Evolutionary conservation across 495 filamentous ascomycete genomes (phyloP).

Genomic region (Staphylotrichum longicolle): DNA sequence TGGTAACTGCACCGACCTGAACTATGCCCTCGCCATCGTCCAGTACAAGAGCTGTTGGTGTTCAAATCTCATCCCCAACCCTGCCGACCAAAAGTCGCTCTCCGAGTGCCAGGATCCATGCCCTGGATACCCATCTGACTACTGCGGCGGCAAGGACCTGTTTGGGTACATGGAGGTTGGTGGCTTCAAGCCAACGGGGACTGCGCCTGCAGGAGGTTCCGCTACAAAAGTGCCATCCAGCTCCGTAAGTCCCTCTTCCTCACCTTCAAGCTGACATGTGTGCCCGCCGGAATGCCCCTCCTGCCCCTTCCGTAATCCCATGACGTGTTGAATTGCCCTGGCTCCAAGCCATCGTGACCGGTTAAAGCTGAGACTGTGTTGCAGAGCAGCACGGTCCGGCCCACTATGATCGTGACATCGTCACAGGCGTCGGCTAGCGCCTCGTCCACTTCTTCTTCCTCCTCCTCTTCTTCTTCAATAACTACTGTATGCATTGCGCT

Average conservation of each 20-base stretch:
- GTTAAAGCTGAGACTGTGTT: constrained; percentile 33
- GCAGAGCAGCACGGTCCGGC: constrained; percentile 35
- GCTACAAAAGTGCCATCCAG: constrained; percentile 7
- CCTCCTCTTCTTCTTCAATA: constrained; percentile 21
- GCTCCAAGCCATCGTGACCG: constrained; percentile 23
- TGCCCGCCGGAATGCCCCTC: constrained; percentile 7
- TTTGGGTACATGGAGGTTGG: constrained; percentile 43
- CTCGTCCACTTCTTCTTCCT: constrained; percentile 14
- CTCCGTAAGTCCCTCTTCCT: constrained; percentile 23
- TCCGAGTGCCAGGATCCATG: constrained; percentile 37
- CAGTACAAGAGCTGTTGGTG: constrained; percentile 46
- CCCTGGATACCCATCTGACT: constrained; percentile 43
- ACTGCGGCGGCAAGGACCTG: constrained; percentile 40
- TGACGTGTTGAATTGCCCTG: neutral
- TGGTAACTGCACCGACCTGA: constrained; percentile 33
- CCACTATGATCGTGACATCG: constrained; percentile 33
- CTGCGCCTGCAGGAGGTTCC: constrained; percentile 19
- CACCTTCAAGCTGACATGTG: constrained; percentile 4
- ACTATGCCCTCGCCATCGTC: constrained; percentile 43
- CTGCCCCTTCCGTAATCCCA: neutral
- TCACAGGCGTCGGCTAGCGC: constrained; percentile 21
- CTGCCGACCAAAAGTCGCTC: constrained; percentile 32
- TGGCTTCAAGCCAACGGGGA: constrained; percentile 31
- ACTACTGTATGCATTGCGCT: constrained; percentile 34
- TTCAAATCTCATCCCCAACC: constrained; percentile 37